Base-by-base conservation (phyloP, 208 protist genomes). In the Trypanosoma caninum region DNA sequence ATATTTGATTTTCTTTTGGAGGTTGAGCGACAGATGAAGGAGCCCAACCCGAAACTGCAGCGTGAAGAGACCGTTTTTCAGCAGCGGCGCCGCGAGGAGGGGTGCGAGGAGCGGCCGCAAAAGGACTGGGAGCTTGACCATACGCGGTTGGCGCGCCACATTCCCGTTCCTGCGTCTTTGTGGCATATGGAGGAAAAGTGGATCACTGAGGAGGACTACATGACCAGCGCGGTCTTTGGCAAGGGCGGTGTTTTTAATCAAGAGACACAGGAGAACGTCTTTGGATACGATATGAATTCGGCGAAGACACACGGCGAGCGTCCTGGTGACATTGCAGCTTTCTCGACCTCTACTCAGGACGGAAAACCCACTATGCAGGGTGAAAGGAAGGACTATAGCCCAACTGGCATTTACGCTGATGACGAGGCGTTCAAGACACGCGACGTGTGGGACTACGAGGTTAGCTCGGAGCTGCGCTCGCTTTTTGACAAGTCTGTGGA, bases 111-210 rank as follows among this genome's bases (percentile, higher is more conserved):
- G 14, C 8, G 37, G 38, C 23, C 45, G 22, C 34, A 33, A 52
- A 72, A 75, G 11, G 80, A 89, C 68, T 95, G 89, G 86, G 81
- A 82, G 42, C 72, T 93, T 10, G 79, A 93, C 66, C 76, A 84
- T 22, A 78, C 65, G n/a, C 78, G 89, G 57, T 78, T 76, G 41
- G 89, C 89, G 8, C 78, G 89, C 14, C 89, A 93, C 78, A 89
- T 95, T 44, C 78, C 80, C 10, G 85, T 89, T n/a, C 89, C 85
- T 2, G 50, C 69, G 9, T 93, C 89, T 23, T 65, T 95, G 18
- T 95, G 85, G 84, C 82, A 93, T 62, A 93, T 95, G 86, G 86
- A 95, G 63, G 79, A 95, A 73, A 90, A 82, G 48, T 93, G 83
- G 89, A 72, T 95, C 50, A 91, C 85, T 13, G 89, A 93, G 70